phyloP scores from a whole-genome alignment of 306 rosid genomes.

The Chamaecrista fasciculata region DNA sequence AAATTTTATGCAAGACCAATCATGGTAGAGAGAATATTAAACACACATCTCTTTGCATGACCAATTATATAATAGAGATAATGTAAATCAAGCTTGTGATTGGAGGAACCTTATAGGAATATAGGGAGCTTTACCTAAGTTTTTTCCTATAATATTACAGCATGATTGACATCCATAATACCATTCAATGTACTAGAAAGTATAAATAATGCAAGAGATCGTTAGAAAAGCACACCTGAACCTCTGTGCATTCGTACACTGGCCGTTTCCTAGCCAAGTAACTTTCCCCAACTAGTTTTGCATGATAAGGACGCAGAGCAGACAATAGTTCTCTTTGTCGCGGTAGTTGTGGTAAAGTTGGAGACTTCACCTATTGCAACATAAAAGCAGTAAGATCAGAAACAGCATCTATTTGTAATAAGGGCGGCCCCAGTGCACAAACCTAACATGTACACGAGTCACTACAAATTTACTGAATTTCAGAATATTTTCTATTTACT shows the following conservation, averaged over 20 bases:
- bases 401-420: constrained; percentile 7
- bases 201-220: neutral
- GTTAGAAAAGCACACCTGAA: constrained; percentile 61
- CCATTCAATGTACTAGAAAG: neutral
- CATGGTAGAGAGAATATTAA: too few species aligned
- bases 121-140: too few species aligned
- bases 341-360: constrained; percentile 80
- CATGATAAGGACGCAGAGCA: constrained; percentile 74
- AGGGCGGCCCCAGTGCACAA: too few species aligned
- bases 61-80: too few species aligned
- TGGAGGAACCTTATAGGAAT: too few species aligned
- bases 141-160: too few species aligned
- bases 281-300: constrained; percentile 93
- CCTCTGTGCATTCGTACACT: constrained; percentile 75
- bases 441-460: constrained; percentile 4
- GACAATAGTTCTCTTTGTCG: constrained; percentile 66
- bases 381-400: constrained; percentile 30
- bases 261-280: constrained; percentile 90
- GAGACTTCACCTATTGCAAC: constrained; percentile 70
- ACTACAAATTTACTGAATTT: neutral
- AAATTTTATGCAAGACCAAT: too few species aligned
- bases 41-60: too few species aligned
- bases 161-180: constrained; percentile 2
- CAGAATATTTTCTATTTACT: neutral
- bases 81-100: too few species aligned